phyloP scores from a whole-genome alignment of 352 stramenopile genomes.

The Globisporangium acanthophoron region DNA sequence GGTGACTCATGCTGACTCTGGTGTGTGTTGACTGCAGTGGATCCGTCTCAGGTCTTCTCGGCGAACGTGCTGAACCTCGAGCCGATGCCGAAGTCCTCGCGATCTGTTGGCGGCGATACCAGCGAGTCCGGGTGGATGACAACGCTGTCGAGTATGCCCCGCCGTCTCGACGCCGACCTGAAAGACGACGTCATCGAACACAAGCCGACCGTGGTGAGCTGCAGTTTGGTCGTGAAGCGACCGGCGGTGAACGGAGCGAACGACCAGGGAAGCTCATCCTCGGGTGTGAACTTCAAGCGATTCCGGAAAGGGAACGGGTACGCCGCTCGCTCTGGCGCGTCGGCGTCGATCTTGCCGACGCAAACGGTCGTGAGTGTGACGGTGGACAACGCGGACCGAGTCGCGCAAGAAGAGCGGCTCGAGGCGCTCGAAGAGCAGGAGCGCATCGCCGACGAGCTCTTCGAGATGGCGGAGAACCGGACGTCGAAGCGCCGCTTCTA shows the following conservation, averaged over 20 bases:
- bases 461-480: slow-evolving; percentile 72
- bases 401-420: slow-evolving; percentile 52
- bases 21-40: background rate
- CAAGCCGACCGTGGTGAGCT: slow-evolving; percentile 47
- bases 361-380: slow-evolving; percentile 55
- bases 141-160: slow-evolving; percentile 12
- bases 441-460: slow-evolving; percentile 78
- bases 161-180: background rate
- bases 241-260: background rate
- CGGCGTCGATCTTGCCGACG: slow-evolving; percentile 14
- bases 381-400: slow-evolving; percentile 53
- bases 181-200: slow-evolving; percentile 23
- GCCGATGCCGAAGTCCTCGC: background rate
- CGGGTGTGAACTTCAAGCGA: slow-evolving; percentile 66
- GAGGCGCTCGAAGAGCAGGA: slow-evolving; percentile 76
- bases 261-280: slow-evolving; percentile 1
- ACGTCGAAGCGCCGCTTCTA: slow-evolving; percentile 41
- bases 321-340: slow-evolving; percentile 6
- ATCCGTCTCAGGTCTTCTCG: slow-evolving; percentile 3
- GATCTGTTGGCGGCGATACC: background rate
- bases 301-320: slow-evolving; percentile 78
- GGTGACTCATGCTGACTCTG: background rate
- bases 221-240: slow-evolving; percentile 48
- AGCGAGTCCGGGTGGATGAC: slow-evolving; percentile 22
- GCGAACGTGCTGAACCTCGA: slow-evolving; percentile 14